Percentiles rank a stretch among this genome's conserved stretches.
phyloP scores from a whole-genome alignment of 306 rosid genomes.

The Citrullus colocynthis region DNA sequence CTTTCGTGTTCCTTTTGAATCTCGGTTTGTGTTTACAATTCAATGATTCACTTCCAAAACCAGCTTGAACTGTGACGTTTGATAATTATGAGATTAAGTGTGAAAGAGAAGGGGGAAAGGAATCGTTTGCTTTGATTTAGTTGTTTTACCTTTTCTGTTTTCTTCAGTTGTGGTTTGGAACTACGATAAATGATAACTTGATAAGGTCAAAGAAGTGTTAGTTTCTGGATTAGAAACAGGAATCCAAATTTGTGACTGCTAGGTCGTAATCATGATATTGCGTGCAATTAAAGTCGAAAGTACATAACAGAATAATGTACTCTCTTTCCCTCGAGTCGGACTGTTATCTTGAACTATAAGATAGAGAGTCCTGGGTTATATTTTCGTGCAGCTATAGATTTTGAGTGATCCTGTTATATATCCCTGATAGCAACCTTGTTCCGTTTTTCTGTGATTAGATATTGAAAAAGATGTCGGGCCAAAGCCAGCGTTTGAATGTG shows the following conservation, averaged over 20 bases:
- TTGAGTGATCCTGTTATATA: not conserved
- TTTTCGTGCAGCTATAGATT: not conserved
- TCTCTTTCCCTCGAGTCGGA: not conserved
- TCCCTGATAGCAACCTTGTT: not conserved
- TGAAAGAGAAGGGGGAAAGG: not conserved
- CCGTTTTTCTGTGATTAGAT: slow-evolving; percentile 16
- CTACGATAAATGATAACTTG: not conserved
- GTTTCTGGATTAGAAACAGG: not conserved
- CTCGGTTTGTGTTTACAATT: not conserved
- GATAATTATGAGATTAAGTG: not conserved
- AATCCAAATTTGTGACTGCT: not conserved
- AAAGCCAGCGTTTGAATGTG: slow-evolving; percentile 79
- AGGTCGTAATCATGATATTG: not conserved
- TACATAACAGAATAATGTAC: not conserved
- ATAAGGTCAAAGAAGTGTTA: not conserved
- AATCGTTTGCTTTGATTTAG: not conserved
- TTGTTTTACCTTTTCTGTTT: not conserved
- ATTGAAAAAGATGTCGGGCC: slow-evolving; percentile 62
- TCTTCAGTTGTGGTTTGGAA: not conserved
- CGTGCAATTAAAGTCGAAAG: not conserved
- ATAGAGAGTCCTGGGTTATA: not conserved
- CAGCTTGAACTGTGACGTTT: not conserved
- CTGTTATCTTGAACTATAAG: not conserved
- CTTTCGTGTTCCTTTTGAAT: not conserved
- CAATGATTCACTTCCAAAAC: not conserved